Base-by-base conservation (phyloP, 116 monocot species). In the Papilionanthe hybrid region DNA sequence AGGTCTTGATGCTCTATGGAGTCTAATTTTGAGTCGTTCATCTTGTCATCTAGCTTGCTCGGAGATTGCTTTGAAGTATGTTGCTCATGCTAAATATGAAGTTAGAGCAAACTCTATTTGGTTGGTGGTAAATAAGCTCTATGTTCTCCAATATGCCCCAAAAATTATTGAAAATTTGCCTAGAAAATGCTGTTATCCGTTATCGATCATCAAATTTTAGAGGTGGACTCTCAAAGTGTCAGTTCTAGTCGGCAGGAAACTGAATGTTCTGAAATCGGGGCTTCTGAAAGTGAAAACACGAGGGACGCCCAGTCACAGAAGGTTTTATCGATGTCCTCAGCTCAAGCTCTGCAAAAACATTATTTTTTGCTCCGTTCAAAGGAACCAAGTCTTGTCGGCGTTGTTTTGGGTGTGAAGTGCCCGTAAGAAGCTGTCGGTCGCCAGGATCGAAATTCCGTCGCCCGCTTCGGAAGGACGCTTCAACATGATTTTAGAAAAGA, bases 291-390 rank as follows among this genome's bases (percentile, higher is more conserved):
- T 83, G 92, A 86, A 9, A 77, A 67, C 66, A 69, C 60, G 11
- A 90, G 76, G 66, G 56, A 83, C 55, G 25, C 17, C 30, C 84
- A 82, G 50, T 48, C 60, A 7, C 67, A 50, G 13, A 87, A 57
- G 79, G 58, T 32, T 68, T 44, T 83, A 53, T 25, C 67, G 44
- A 41, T 87, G 65, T 84, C 99, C 47, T 65, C 83, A 5, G 81
- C 88, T 60, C 79, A 89, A 71, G 93, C 88, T 41, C 93, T 95
- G 66, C 86, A 77, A 85, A 91, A 63, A 89, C 84, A 18, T 81
- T 99, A 72, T 99, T 92, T 82, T 99, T 99, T 86, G 89, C 93
- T 82, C 89, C 93, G 95, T 84, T 78, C 89, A 20, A 99, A 95
- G 99, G 95, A 32, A 32, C 32, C 32, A 32, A 32, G 32, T n/a